Base-by-base conservation (phyloP, 306 rosid species). In the Senna tora region DNA sequence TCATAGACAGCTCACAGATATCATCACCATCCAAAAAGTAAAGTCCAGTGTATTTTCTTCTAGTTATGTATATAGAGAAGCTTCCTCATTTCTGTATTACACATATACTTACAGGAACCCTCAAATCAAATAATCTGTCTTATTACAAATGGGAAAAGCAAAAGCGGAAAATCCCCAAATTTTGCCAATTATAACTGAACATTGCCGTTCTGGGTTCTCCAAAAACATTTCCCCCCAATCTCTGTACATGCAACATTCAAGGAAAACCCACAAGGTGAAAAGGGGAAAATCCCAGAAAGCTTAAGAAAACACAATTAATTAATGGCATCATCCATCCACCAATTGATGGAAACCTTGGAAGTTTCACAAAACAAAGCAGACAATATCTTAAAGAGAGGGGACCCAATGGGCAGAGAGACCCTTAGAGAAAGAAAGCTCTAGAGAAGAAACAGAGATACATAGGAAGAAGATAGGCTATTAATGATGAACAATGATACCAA, bases 301-400 rank as follows among this genome's bases (percentile, higher is more conserved):
- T n/a, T 39, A 77, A 79, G n/a, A n/a, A n/a, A n/a, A n/a, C n/a
- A 42, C 65, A 75, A 76, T 62, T 56, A n/a, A n/a, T n/a, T n/a
- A n/a, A n/a, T n/a, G 68, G 46, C 32, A 67, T 58, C 53, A n/a
- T n/a, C n/a, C n/a, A n/a, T n/a, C n/a, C n/a, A 62, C 64, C 13
- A 74, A 28, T 65, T 33, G 67, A 53, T 69, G 65, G 71, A 78
- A 76, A 80, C 67, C 71, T 78, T 58, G 60, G 75, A 74, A 73
- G 77, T 79, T 76, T 59, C 66, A 55, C 54, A 83, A 62, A 86
- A 74, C 28, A 78, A 69, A 80, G 80, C 76, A 82, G 76, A 67
- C 76, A 77, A 69, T 30, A 72, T 65, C 73, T 63, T 68, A 67
- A 32, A 49, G 45, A 76, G 66, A 49, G 58, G 67, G 72, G 53